A percentile compares a stretch with the other conserved stretches of the same genome.
Evolutionary conservation across 805 yeast species (phyloP).

Genomic region (Jamesozyma gamospora): DNA sequence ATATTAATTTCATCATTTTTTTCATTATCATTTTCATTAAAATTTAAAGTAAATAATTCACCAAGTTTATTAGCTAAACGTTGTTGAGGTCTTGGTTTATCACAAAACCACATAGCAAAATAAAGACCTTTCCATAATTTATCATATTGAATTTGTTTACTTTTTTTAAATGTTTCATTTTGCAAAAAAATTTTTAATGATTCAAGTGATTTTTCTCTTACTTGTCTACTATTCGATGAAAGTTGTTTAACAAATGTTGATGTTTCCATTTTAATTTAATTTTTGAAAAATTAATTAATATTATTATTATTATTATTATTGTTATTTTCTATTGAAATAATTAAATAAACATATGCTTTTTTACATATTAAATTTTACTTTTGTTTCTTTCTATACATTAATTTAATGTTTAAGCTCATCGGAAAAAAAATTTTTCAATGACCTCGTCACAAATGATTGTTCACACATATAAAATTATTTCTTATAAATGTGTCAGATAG

Average conservation of each 20-base stretch:
- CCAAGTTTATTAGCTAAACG: constrained; percentile 68
- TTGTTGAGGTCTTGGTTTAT: constrained; percentile 88
- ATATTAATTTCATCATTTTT: constrained; percentile 8
- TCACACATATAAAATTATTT: too few species aligned
- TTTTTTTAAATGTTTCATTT: constrained; percentile 33
- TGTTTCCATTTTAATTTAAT: constrained; percentile 25
- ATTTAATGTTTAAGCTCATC: constrained; percentile 5
- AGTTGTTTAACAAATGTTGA: constrained; percentile 61
- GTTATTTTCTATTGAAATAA: too few species aligned
- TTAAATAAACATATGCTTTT: too few species aligned
- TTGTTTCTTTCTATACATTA: background rate
- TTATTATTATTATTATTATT: too few species aligned
- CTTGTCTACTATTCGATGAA: constrained; percentile 68
- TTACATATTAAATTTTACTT: too few species aligned
- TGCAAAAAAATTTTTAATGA: constrained; percentile 51
- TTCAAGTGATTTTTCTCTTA: constrained; percentile 64
- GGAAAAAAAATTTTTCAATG: constrained; percentile 4
- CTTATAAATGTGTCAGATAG: too few species aligned
- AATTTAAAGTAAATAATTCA: constrained; percentile 26
- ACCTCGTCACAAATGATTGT: background rate
- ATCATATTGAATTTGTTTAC: constrained; percentile 47
- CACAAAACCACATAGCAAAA: constrained; percentile 94
- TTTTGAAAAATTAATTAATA: too few species aligned
- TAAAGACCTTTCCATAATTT: constrained; percentile 96
- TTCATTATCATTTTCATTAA: constrained; percentile 26